Percentiles rank a stretch among this genome's conserved stretches.
phyloP scores from a whole-genome alignment of 2,329 filamentous ascomycete species.

The Sclerotiophoma versabilis region DNA sequence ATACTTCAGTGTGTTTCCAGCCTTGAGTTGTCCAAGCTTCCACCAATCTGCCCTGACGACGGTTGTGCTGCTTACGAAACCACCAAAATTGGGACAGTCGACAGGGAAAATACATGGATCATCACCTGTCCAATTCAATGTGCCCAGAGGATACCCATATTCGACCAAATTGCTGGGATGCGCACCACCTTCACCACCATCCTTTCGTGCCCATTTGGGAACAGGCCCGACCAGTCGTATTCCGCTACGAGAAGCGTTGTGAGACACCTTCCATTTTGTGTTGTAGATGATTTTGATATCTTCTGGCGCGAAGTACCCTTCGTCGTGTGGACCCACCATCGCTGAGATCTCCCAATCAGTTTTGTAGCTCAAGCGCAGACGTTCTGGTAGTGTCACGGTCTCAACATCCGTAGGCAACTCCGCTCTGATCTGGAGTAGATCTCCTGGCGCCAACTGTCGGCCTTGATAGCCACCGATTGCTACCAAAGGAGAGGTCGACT shows the following conservation, averaged over 20 bases:
- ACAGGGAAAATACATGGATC: constrained; percentile 66
- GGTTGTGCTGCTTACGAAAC: constrained; percentile 64
- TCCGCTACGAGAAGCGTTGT: constrained; percentile 67
- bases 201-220: constrained; percentile 64
- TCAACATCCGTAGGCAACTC: constrained; percentile 45
- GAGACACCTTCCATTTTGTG: constrained; percentile 66
- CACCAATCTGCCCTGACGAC: constrained; percentile 65
- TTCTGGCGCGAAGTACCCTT: constrained; percentile 59
- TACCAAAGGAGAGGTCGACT: constrained; percentile 65
- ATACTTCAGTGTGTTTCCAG: constrained; percentile 63
- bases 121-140: constrained; percentile 68
- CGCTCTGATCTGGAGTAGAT: constrained; percentile 58
- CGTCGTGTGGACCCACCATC: constrained; percentile 65
- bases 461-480: constrained; percentile 68
- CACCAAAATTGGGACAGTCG: constrained; percentile 67
- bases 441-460: constrained; percentile 61
- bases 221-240: constrained; percentile 66
- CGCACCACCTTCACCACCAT: constrained; percentile 68
- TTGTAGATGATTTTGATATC: constrained; percentile 65
- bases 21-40: constrained; percentile 68
- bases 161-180: constrained; percentile 64
- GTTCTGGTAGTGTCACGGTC: constrained; percentile 51
- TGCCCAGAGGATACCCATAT: constrained; percentile 65
- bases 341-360: constrained; percentile 61
- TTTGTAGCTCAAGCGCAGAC: constrained; percentile 58